Evolutionary conservation across 2,329 filamentous ascomycete genomes (phyloP).

Genomic region (Aspergillus puulaauensis): DNA sequence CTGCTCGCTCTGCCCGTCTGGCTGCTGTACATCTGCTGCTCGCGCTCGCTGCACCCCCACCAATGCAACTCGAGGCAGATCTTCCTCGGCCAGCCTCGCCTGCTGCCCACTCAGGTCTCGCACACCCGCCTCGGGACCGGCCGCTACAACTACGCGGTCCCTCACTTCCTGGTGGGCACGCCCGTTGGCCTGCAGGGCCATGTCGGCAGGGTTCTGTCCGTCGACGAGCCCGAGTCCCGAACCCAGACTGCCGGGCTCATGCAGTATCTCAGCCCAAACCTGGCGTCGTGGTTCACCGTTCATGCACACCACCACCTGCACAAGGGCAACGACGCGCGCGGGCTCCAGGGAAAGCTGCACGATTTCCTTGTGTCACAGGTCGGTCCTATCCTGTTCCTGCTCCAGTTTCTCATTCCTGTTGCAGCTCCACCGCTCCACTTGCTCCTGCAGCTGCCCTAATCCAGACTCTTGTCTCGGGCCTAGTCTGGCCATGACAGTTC

Average conservation of each 20-base stretch:
- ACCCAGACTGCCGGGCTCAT: slow-evolving; percentile 6
- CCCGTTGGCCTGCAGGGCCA: slow-evolving; percentile 16
- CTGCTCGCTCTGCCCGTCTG: not conserved
- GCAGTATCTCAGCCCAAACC: not conserved
- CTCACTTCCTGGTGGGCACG: slow-evolving; percentile 18
- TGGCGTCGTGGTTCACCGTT: slow-evolving; percentile 3
- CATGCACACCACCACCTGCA: slow-evolving; percentile 6
- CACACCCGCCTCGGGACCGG: slow-evolving; percentile 14
- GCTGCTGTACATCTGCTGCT: not conserved
- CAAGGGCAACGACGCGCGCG: slow-evolving; percentile 4
- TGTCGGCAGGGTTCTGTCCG: slow-evolving; percentile 13
- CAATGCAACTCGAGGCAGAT: not conserved
- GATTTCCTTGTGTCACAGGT: slow-evolving; percentile 10
- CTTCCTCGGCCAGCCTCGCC: slow-evolving; percentile 6
- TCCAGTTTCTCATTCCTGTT: not conserved
- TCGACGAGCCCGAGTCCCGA: slow-evolving; percentile 6
- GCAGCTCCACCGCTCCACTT: not conserved
- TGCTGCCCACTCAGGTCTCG: slow-evolving; percentile 8
- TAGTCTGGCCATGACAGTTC: not conserved
- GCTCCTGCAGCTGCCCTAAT: not conserved
- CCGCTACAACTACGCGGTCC: slow-evolving; percentile 14
- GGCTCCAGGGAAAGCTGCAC: slow-evolving; percentile 9
- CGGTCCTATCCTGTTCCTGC: not conserved
- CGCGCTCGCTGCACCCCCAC: not conserved
- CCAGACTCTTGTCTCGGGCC: not conserved